Evolutionary conservation across 306 rosid genomes (phyloP), one percentile per base, ranked within the genome.

Genomic region (Castanospermum australe): DNA sequence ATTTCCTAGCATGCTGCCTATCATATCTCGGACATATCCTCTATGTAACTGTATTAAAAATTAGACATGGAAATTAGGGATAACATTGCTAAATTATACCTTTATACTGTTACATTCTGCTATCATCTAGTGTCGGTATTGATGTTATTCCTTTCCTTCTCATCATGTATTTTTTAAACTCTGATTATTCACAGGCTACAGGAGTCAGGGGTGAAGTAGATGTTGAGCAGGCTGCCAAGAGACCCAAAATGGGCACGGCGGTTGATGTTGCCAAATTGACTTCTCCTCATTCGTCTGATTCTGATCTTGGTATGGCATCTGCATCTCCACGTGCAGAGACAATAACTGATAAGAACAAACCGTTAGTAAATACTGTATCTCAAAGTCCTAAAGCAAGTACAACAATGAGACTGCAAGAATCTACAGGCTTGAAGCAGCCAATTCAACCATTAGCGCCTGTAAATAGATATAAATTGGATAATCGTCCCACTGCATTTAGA

Each of bases 401-500:
- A 82, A 41, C 84, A 42, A 69, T 52, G 7, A 82, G 59, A 75
- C 79, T 80, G 52, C 92, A 83, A 69, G 98, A 93, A 47, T 76
- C 87, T 67, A 63, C 77, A 30, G 84, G 78, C 87, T 79, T 85
- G 71, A 92, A 87, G 95, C 92, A 78, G 72, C 91, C 85, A 30
- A 48, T 81, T 77, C 90, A 81, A 69, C 88, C 91, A 55, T 68
- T 74, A 71, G 78, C 82, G 73, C 83, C 88, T 83, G 77, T 82
- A 69, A 92, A 90, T 75, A 86, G 93, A 84, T 90, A 88, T 89
- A 94, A 92, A 87, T 76, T 89, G 83, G 97, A 91, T 79, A 88
- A 92, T 70, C 96, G 92, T 73, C 92, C 96, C 41, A 77, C 93
- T 51, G 91, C 87, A 71, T 94, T 94, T 84, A 91, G 81, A 85